Percentiles rank a stretch among this genome's conserved stretches.
Conservation (phyloP, 495 filamentous ascomycete species). For the Aspergillus conjunctus region DNA sequence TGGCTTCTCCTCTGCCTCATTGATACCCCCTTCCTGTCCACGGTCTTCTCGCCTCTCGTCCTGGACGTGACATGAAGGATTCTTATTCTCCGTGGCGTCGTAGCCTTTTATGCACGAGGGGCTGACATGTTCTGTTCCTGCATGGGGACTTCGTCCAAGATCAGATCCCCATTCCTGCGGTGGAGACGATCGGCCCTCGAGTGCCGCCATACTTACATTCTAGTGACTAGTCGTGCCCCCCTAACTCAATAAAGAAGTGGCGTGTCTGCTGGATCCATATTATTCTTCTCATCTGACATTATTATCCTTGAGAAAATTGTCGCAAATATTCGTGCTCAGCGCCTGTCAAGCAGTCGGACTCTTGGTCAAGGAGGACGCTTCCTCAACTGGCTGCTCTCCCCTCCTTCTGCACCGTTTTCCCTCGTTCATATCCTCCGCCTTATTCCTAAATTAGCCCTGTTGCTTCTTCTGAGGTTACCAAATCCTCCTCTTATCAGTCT, state of each 20-base stretch:
- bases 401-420: neutral
- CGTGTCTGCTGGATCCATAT: slow-evolving; percentile 22
- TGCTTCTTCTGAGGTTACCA: slow-evolving; percentile 12
- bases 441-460: slow-evolving; percentile 27
- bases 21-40: neutral
- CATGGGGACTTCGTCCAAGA: slow-evolving; percentile 22
- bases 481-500: neutral
- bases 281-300: slow-evolving; percentile 19
- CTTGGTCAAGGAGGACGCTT: neutral
- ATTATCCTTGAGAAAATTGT: slow-evolving; percentile 16
- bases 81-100: slow-evolving; percentile 24
- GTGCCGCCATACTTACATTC: slow-evolving; percentile 25
- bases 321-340: neutral
- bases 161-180: slow-evolving; percentile 31
- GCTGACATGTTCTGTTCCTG: slow-evolving; percentile 22
- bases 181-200: slow-evolving; percentile 34
- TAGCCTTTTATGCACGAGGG: slow-evolving; percentile 27
- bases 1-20: neutral
- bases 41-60: slow-evolving; percentile 3
- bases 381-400: neutral
- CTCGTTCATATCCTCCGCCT: neutral
- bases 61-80: neutral
- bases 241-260: slow-evolving; percentile 26
- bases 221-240: slow-evolving; percentile 19
- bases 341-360: neutral